Conservation (phyloP, 2,329 filamentous ascomycete species). For the Aspergillus fumigatus region DNA sequence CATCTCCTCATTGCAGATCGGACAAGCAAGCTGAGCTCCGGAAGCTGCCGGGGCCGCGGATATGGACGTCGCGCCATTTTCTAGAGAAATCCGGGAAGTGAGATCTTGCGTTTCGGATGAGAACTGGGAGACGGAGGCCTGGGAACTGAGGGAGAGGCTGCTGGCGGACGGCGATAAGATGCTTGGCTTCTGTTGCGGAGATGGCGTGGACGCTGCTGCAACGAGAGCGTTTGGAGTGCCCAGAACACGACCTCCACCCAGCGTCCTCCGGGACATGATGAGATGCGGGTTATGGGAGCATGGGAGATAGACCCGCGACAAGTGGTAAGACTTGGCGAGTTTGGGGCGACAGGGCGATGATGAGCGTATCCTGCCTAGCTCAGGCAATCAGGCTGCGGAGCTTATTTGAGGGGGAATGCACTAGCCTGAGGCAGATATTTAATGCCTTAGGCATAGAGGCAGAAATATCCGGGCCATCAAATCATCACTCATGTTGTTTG, state of each 20-base stretch:
- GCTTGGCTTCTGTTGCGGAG: slow-evolving; percentile 38
- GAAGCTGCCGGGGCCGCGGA: slow-evolving; percentile 50
- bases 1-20: slow-evolving; percentile 99
- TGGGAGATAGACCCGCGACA: slow-evolving; percentile 24
- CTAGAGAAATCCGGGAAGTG: slow-evolving; percentile 71
- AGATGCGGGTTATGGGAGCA: slow-evolving; percentile 31
- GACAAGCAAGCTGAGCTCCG: slow-evolving; percentile 73
- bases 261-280: slow-evolving; percentile 74
- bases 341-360: slow-evolving; percentile 1
- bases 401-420: background rate
- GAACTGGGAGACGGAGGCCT: slow-evolving; percentile 66
- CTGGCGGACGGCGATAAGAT: slow-evolving; percentile 63
- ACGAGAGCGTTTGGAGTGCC: slow-evolving; percentile 81
- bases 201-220: slow-evolving; percentile 50
- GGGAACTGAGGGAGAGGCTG: slow-evolving; percentile 72
- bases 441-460: background rate
- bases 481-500: background rate
- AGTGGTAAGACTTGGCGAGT: slow-evolving; percentile 4
- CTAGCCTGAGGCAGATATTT: background rate
- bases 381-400: background rate
- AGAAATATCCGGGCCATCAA: background rate
- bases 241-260: slow-evolving; percentile 87
- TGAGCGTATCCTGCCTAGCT: background rate
- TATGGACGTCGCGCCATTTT: slow-evolving; percentile 51
- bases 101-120: slow-evolving; percentile 73